phyloP scores from a whole-genome alignment of 1,139 yeast genomes.

The Pneumocystis oryctolagi region DNA sequence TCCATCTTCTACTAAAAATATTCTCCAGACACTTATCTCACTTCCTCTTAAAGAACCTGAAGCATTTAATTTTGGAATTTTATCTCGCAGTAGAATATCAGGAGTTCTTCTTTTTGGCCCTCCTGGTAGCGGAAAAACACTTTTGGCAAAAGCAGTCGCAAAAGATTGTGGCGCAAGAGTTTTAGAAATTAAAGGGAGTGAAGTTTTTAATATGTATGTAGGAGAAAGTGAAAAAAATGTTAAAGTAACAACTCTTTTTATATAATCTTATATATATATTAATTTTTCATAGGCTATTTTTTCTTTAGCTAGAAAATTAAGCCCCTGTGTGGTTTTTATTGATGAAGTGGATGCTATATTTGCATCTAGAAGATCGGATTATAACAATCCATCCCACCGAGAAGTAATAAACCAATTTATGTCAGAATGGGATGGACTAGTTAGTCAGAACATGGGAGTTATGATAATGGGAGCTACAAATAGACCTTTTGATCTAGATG shows the following conservation, averaged over 20 bases:
- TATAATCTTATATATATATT: background rate
- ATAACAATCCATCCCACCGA: conserved; percentile 93
- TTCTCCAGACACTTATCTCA: conserved; percentile 11
- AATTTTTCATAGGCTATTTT: conserved; percentile 55
- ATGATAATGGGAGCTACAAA: conserved; percentile 96
- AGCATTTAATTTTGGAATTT: conserved; percentile 15
- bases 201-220: conserved; percentile 90
- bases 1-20: conserved; percentile 12
- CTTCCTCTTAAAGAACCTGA: conserved; percentile 13
- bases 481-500: conserved; percentile 96
- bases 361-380: conserved; percentile 95
- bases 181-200: conserved; percentile 90
- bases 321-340: conserved; percentile 89
- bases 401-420: conserved; percentile 91
- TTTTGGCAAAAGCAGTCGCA: conserved; percentile 91
- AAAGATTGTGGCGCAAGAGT: conserved; percentile 92
- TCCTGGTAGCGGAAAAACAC: conserved; percentile 37
- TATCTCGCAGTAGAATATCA: conserved; percentile 29
- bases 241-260: conserved; percentile 34
- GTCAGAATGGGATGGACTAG: conserved; percentile 99
- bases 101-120: conserved; percentile 10
- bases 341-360: conserved; percentile 77
- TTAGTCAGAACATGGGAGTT: conserved; percentile 86
- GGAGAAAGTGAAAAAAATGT: conserved; percentile 96
- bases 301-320: conserved; percentile 94